A percentile compares a stretch with the other conserved stretches of the same genome.
Evolutionary conservation across 1,139 yeast species (phyloP).

Genomic region (Protomyces inundatus): DNA sequence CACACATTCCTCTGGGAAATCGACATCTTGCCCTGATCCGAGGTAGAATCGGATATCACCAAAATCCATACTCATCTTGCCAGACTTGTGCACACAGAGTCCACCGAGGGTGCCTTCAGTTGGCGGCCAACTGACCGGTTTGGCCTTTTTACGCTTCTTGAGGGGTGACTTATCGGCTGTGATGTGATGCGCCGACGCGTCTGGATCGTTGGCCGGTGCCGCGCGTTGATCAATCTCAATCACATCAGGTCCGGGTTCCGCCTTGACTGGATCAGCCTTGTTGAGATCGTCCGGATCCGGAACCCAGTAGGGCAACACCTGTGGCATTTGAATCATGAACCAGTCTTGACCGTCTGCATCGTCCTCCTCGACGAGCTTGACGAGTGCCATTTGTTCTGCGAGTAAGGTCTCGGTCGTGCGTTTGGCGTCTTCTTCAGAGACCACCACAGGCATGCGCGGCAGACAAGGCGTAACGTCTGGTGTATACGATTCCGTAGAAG

Average conservation of each 20-base stretch:
- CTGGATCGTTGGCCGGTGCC: not conserved
- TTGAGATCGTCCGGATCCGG: slow-evolving; percentile 30
- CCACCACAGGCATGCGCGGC: not conserved
- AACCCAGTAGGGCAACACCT: slow-evolving; percentile 52
- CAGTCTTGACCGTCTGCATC: slow-evolving; percentile 43
- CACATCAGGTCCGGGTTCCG: not conserved
- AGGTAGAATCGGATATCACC: slow-evolving; percentile 69
- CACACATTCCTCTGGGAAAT: slow-evolving; percentile 71
- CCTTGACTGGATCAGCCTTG: slow-evolving; percentile 26
- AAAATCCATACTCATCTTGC: slow-evolving; percentile 65
- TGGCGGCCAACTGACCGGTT: slow-evolving; percentile 30
- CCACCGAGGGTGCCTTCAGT: slow-evolving; percentile 62
- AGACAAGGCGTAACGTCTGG: not conserved
- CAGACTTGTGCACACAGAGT: slow-evolving; percentile 72
- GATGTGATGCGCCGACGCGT: not conserved
- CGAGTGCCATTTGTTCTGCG: not conserved
- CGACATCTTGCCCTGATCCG: slow-evolving; percentile 63
- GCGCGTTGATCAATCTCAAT: slow-evolving; percentile 12
- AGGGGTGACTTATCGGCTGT: not conserved
- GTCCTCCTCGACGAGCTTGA: slow-evolving; percentile 33
- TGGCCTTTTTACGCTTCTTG: slow-evolving; percentile 18
- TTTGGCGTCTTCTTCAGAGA: not conserved
- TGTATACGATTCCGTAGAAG: not conserved
- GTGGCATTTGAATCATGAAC: slow-evolving; percentile 68
- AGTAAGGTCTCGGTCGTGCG: not conserved